Evolutionary conservation across 352 stramenopile species (phyloP), one percentile per base, ranked within the genome.

Genomic region (Blastocystis sp.): DNA sequence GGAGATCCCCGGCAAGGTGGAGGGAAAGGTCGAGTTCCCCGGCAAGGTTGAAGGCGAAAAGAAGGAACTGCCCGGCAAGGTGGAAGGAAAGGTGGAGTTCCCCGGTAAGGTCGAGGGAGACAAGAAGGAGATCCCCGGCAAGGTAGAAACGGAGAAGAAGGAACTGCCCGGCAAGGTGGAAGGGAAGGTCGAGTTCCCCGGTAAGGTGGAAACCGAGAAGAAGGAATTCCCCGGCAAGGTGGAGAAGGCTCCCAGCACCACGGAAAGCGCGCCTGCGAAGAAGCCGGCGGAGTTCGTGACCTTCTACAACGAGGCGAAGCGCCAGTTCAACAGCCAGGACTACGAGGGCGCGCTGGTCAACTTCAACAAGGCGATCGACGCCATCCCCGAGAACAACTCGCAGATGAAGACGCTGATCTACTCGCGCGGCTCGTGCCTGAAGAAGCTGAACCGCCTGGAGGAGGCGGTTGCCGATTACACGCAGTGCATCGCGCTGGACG

Each of bases 351-450:
- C 79, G 6, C 79, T 77, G 12, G 63, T 16, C 29, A 45, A 67
- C 10, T 80, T 89, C 63, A 45, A 50, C 12, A 60, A 80, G 31
- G 67, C 67, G 62, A 89, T 80, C 50, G 67, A 80, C 16, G 41
- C 63, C 10, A 78, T 51, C 51, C 79, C 67, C 19, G 26, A 35
- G 2, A 77, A 62, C 55, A 89, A 89, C 39, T n/a, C 35, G n/a
- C 79, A 80, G 61, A 33, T 89, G 79, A 89, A 89, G 50, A 89
- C 63, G 37, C 63, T 80, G 29, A 33, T 89, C 59, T 89, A 80
- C 29, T 80, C 67, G 33, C 67, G 45, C 33, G 67, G 37, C 37
- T 89, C 63, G 19, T 80, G 79, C n/a, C 63, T 89, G 13, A 89
- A 65, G 29, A 89, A 89, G 41, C 63, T 89, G 79, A 89, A 89